These are phyloP conservation scores for Aristolochia californica DNA, from an alignment of 164 flowering plant species.

Conservation along the genomic window DNA sequence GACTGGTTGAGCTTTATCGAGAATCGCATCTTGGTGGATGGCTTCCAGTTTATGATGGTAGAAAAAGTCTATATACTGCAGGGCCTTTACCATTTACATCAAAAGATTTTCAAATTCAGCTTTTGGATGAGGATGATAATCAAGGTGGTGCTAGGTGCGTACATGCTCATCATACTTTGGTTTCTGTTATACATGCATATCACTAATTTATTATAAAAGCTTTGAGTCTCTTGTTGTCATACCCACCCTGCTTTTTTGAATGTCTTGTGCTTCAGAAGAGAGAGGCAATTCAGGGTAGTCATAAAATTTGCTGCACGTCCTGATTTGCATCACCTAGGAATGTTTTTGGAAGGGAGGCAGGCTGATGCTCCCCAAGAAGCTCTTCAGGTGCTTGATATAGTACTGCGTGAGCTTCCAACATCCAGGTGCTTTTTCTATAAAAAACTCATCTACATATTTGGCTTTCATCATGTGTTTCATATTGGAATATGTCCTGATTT, in stretches of 20 bases:
- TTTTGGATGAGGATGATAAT: conserved; percentile 81
- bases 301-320: conserved; percentile 89
- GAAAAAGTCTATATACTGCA: conserved; percentile 92
- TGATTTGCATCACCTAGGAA: conserved; percentile 73
- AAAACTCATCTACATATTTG: no score
- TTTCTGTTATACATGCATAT: no score
- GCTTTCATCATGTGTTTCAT: not conserved
- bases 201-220: not conserved
- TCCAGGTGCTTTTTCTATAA: conserved; percentile 32
- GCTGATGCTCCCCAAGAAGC: conserved; percentile 99
- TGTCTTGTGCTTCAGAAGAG: conserved; percentile 38
- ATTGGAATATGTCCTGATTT: not conserved
- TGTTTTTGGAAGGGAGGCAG: conserved; percentile 74
- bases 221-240: not conserved
- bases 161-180: no score
- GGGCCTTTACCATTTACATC: conserved; percentile 80
- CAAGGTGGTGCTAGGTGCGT: conserved; percentile 50
- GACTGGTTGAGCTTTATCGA: conserved; percentile 49
- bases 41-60: conserved; percentile 96
- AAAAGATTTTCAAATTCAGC: conserved; percentile 60
- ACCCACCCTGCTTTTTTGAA: no score
- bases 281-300: conserved; percentile 61
- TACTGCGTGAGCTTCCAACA: conserved; percentile 83
- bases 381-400: conserved; percentile 96
- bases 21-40: conserved; percentile 82